These are phyloP conservation scores for Skeletonema tropicum DNA, from an alignment of 108 stramenopile species.

Conservation along the genomic window DNA sequence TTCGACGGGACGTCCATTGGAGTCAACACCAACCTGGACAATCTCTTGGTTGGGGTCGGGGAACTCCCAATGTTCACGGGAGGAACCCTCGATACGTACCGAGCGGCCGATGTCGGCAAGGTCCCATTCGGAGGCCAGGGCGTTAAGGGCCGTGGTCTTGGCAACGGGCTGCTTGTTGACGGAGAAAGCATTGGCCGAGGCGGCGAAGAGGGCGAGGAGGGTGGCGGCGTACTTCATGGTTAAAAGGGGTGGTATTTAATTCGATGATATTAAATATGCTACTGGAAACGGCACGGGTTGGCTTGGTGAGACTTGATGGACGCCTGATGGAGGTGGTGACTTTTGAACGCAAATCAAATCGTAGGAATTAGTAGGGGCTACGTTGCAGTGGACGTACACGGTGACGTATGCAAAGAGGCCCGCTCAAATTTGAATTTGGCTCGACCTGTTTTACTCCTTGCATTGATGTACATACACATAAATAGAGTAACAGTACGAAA, in stretches of 20 bases:
- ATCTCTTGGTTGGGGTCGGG: slow-evolving; percentile 59
- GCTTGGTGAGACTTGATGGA: not conserved
- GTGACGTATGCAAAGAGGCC: not conserved
- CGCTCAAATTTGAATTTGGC: not conserved
- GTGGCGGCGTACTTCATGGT: slow-evolving; percentile 51
- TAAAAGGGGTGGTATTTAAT: not conserved
- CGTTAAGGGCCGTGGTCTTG: slow-evolving; percentile 6
- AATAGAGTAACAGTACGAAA: not conserved
- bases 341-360: not conserved
- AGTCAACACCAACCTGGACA: slow-evolving; percentile 55
- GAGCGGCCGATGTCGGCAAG: slow-evolving; percentile 44
- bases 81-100: slow-evolving; percentile 54
- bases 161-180: slow-evolving; percentile 16
- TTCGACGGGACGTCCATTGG: slow-evolving; percentile 57
- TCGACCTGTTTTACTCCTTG: no score
- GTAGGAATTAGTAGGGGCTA: not conserved
- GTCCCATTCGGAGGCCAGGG: slow-evolving; percentile 51
- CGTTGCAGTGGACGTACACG: not conserved
- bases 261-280: not conserved
- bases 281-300: no score
- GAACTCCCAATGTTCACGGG: slow-evolving; percentile 58
- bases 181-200: slow-evolving; percentile 48
- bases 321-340: not conserved
- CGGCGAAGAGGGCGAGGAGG: slow-evolving; percentile 40
- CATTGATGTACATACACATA: no score